Base-by-base conservation (phyloP, 768 basidiomycete species). In the Russula virescens region DNA sequence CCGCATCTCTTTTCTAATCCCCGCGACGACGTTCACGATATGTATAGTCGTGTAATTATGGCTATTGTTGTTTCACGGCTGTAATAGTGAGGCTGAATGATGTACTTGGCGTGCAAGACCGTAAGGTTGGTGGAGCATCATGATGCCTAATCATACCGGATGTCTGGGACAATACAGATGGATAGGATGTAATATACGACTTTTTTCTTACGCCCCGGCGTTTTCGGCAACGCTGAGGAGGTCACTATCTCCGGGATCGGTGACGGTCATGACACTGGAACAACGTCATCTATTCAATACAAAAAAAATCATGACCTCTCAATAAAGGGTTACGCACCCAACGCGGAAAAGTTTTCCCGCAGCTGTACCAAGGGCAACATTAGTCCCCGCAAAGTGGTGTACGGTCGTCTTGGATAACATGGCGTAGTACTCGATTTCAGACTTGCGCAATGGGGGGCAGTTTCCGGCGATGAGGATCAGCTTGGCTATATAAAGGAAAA, bases 281-380 rank as follows among this genome's bases (percentile, higher is more conserved):
- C 18, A 7, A 34, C 11, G 19, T 46, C 6, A 31, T n/a, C 51
- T 26, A 6, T 40, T 58, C 28, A 58, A 23, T 14, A 63, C 28
- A 5, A 18, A 43, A 28, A 5, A 18, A 43, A 28, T 48, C 23
- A 31, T 18, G 23, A 18, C 1, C 25, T 45, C 26, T 19, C 18
- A 38, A 38, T 6, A 55, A 34, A 48, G 60, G 74, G 51, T 26
- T 19, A 77, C 82, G 55, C 58, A 93, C 91, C 93, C 95, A 64
- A 98, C 96, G 69, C 95, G 94, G 91, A 98, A 99, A 69, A 98
- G 87, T 80, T 95, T 96, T 75, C 97, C 97, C 63, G 97, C 95
- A 76, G 97, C 97, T 55, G 97, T 99, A 62, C 97, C 97, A 68
- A 99, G 89, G 63, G 96, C 91, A 70, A 98, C 94, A 75, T 99